Base-by-base conservation (phyloP, 495 filamentous ascomycete species). In the Stereocaulon alpinum region DNA sequence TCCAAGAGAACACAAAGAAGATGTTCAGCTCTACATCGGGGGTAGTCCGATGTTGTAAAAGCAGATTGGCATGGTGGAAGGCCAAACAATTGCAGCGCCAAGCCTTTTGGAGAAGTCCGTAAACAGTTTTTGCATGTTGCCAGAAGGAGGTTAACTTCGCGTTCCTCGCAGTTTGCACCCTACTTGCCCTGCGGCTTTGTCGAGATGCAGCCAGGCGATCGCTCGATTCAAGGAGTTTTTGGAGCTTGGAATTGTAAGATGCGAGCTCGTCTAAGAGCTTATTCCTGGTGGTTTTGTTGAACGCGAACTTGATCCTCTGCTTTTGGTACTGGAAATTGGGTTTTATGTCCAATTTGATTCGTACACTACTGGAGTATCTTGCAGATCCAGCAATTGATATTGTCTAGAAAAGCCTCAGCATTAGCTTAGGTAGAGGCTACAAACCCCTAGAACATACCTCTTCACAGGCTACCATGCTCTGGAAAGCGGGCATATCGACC, bases 211-310 rank as follows among this genome's bases (percentile, higher is more conserved):
- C 66, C 11, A 75, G 57, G n/a, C 69, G 66, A 30, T 72, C 62
- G 43, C 68, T 71, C 3, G 56, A 62, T 2, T 57, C 58, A 1
- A 69, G 64, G 14, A 76, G 63, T n/a, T 63, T 65, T 58, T 71
- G 70, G 30, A 76, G 63, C 15, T 63, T 68, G 1, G 61, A 63
- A 22, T 74, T 69, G 48, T 64, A 67, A 15, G 72, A 67, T 24
- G 63, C 62, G 14, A 76, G 61, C 41, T 60, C 62, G 10, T 47
- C 58, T 20, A 74, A 60, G 4, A 72, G 63, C 6, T 69, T 64
- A 7, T 68, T 55, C 42, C 72, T 70, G 1, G 54, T 60, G 6
- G 66, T 56, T 18, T 66, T 64, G 11, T 64, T 61, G 9, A 74
- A 62, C 18, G 63, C 63, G 45, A 76, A 74, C 34, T 62, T 67